Conservation (phyloP, 1,284 basidiomycete species). For the Cryptococcus sp. region DNA sequence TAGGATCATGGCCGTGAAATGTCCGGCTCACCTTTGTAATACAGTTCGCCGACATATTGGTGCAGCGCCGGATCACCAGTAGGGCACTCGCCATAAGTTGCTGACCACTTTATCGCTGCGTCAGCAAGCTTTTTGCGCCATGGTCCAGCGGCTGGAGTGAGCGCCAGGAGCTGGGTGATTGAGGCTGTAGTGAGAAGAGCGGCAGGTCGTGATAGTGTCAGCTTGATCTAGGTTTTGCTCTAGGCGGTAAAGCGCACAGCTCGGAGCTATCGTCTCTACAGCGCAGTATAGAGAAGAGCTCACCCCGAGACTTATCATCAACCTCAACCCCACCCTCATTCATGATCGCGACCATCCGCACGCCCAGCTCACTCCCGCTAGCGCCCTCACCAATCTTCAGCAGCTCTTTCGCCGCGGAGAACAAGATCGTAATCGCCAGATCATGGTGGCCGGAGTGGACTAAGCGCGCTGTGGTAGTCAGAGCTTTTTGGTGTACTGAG, state of each 20-base stretch:
- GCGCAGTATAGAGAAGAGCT: conserved; percentile 29
- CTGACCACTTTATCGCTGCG: conserved; percentile 66
- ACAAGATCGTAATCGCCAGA: conserved; percentile 83
- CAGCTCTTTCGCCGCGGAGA: conserved; percentile 78
- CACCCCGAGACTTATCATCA: conserved; percentile 69
- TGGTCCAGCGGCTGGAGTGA: conserved; percentile 51
- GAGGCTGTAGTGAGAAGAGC: conserved; percentile 30
- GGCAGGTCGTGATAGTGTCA: background rate
- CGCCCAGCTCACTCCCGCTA: conserved; percentile 78
- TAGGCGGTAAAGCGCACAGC: no score
- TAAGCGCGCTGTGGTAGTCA: conserved; percentile 88
- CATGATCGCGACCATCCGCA: conserved; percentile 78
- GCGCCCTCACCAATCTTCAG: conserved; percentile 84
- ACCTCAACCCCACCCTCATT: conserved; percentile 68
- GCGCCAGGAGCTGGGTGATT: conserved; percentile 55
- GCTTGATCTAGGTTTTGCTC: background rate
- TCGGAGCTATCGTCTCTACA: background rate
- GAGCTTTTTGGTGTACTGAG: conserved; percentile 90
- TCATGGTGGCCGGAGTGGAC: conserved; percentile 71
- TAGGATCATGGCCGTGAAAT: background rate
- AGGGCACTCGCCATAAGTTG: conserved; percentile 71
- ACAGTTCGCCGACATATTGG: conserved; percentile 81
- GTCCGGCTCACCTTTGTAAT: conserved; percentile 71
- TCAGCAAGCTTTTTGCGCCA: conserved; percentile 58
- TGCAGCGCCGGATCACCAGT: conserved; percentile 82